Base-by-base conservation (phyloP, 805 yeast species). In the Jamesozyma hellenica region DNA sequence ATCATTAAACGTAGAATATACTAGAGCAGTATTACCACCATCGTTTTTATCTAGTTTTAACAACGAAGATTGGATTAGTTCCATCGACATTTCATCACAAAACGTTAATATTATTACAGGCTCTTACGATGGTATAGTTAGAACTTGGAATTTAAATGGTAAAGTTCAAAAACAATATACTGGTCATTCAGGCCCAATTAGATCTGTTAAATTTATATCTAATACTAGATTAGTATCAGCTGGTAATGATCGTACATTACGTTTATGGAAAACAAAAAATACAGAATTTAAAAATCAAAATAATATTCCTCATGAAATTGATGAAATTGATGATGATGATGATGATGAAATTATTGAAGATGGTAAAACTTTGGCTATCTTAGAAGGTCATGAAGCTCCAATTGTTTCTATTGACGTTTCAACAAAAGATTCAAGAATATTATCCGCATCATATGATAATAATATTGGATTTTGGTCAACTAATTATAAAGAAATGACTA, bases 51-150 rank as follows among this genome's bases (percentile, higher is more conserved):
- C 94, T 3, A 79, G 94, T 34, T 92, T 81, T 63, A 75, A 78
- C 55, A 87, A 90, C 55, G 95, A 90, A 46, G 98, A 92, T 63
- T 92, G 98, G 98, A 76, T 92, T 18, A 84, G 95, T 17, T 73
- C 94, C 1, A 61, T 67, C 50, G 76, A 66, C 43, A 63, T 55
- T 10, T 26, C 40, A 7, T 16, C 32, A 47, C 47, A 15, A 71
- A 78, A 26, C 82, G n/a, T n/a, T 6, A 90, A 39, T 9, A 38
- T 38, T 15, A 68, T 87, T 34, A 77, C 92, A 12, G 98, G 97
- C 30, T 79, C 94, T 0, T 92, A 88, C 56, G 98, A 92, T 60
- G 97, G 97, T 51, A 74, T 90, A 25, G 95, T 90, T 18, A 75
- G 97, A 47, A 77, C 92, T 10, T 92, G 88, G 78, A 79, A 85